A percentile compares a stretch with the other conserved stretches of the same genome.
phyloP scores from a whole-genome alignment of 768 basidiomycete genomes.

The Pholiota conissans region DNA sequence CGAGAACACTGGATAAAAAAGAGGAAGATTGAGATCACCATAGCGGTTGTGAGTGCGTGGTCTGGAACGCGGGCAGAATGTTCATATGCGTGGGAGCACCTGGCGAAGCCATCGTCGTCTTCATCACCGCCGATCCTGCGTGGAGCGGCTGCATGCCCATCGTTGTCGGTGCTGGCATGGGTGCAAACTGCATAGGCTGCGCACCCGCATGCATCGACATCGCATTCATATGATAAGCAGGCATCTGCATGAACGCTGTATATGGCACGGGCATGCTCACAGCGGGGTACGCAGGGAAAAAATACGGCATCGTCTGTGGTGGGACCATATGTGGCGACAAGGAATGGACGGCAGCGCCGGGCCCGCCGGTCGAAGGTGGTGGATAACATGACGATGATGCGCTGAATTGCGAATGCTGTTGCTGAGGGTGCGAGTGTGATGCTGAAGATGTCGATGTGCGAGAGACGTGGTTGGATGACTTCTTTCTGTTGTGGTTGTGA shows the following conservation, averaged over 20 bases:
- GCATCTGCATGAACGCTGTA: constrained; percentile 19
- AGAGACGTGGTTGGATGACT: constrained; percentile 17
- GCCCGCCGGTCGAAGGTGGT: background rate
- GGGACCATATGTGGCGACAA: constrained; percentile 7
- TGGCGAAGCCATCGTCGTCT: background rate
- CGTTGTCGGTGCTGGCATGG: background rate
- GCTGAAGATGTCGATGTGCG: constrained; percentile 7
- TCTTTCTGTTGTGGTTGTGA: constrained; percentile 16
- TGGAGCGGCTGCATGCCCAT: background rate
- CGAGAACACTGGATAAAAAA: constrained; percentile 8
- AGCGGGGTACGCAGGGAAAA: constrained; percentile 25
- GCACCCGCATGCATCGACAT: constrained; percentile 13
- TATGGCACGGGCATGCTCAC: constrained; percentile 19
- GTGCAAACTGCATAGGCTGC: constrained; percentile 4
- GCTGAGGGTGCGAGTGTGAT: constrained; percentile 7
- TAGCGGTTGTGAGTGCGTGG: constrained; percentile 14
- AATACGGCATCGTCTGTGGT: constrained; percentile 20
- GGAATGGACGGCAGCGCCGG: background rate
- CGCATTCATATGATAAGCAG: constrained; percentile 18
- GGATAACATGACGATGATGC: background rate
- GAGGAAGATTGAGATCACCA: constrained; percentile 13
- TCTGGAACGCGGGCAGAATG: constrained; percentile 1
- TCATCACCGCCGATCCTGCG: background rate
- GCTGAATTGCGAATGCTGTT: constrained; percentile 1
- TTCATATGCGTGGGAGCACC: background rate